Percentiles rank a stretch among this genome's conserved stretches.
Conservation (phyloP, 331 rosid genomes). For the Rhamnella rubrinervis region DNA sequence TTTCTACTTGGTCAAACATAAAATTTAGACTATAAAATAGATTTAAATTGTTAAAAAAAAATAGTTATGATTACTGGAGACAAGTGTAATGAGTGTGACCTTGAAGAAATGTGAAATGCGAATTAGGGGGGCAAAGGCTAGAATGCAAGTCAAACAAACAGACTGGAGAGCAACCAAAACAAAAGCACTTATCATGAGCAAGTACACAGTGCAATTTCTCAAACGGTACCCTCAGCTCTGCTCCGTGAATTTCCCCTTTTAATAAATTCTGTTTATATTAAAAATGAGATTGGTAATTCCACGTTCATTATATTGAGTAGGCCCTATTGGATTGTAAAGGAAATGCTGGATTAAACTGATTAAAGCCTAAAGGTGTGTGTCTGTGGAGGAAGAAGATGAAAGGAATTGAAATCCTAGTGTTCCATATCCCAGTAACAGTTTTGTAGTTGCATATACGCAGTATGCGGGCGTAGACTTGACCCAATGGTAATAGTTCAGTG, state of each 20-base stretch:
- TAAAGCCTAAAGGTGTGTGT: too few species aligned
- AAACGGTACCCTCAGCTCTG: slow-evolving; percentile 18
- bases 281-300: slow-evolving; percentile 31
- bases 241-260: slow-evolving; percentile 22
- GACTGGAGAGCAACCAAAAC: slow-evolving; percentile 29
- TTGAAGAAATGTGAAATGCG: slow-evolving; percentile 31
- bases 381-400: too few species aligned
- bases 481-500: too few species aligned
- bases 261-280: slow-evolving; percentile 9
- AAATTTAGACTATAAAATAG: slow-evolving; percentile 3
- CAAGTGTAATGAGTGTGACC: slow-evolving; percentile 27
- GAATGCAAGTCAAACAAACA: slow-evolving; percentile 40
- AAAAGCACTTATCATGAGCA: not conserved
- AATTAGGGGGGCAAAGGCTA: slow-evolving; percentile 2
- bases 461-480: too few species aligned
- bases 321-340: slow-evolving; percentile 35
- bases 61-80: slow-evolving; percentile 20
- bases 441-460: too few species aligned
- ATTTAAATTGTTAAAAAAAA: not conserved
- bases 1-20: slow-evolving; percentile 32
- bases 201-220: slow-evolving; percentile 17
- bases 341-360: slow-evolving; percentile 31
- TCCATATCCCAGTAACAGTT: too few species aligned
- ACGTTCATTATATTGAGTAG: slow-evolving; percentile 16
- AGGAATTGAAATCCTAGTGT: too few species aligned